Base-by-base conservation (phyloP, 2,329 filamentous ascomycete species). In the Aspergillus carbonarius region DNA sequence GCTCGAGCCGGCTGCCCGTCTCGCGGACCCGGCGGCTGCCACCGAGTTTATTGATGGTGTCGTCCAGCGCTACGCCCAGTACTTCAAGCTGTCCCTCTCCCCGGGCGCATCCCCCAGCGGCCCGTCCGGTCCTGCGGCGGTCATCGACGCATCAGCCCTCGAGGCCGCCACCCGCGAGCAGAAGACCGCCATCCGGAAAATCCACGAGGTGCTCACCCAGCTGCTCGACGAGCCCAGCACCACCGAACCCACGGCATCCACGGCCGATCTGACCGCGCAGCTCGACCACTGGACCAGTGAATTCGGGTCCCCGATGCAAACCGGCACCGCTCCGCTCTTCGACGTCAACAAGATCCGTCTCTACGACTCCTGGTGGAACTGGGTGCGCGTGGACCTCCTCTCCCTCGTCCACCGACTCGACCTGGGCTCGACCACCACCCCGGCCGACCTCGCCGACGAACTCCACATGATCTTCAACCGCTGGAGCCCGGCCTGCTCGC, bases 331-430 rank as follows among this genome's bases (percentile, higher is more conserved):
- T n/a, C 55, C 55, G 17, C 23, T 25, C 7, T 57, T 57, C 20
- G 48, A 57, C 12, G 15, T 10, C 32, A 48, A 39, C 9, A 52
- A 53, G n/a, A 5, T 34, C 10, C 55, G 55, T 8, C 27, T 17
- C 48, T 57, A 53, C 23, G 47, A 50, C 13, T 50, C 50, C 12
- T 44, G 37, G 40, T 57, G 55, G 55, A 57, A 53, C 23, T 25
- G 47, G 23, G 40, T 30, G 8, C 39, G 55, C 9, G 25, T 37
- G 18, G 40, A 47, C 13, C 48, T 57, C 12, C 20, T 57, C 7
- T 7, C 30, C 5, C 2, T 47, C 2, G 2, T 46, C 23, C 18
- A 46, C 8, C 23, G 17, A 17, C 47, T 34, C n/a, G 30, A 56
- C 34, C 9, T 17, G 5, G 44, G 4, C 13, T n/a, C n/a, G n/a